phyloP scores from a whole-genome alignment of 805 yeast species.

The Blastobotrys attinorum region DNA sequence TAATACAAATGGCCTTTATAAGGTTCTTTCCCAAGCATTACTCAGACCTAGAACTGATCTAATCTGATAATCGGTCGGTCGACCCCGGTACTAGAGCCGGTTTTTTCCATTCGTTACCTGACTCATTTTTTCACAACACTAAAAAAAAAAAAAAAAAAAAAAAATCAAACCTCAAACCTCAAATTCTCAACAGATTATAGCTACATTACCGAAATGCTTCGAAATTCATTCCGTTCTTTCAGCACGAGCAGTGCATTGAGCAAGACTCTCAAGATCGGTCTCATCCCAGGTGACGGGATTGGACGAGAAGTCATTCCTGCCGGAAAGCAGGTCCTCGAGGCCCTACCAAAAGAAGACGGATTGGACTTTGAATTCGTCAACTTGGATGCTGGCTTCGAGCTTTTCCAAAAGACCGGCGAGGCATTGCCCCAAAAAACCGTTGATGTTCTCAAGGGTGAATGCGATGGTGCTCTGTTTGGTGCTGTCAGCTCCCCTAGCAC shows the following conservation, averaged over 20 bases:
- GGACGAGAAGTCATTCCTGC: conserved; percentile 97
- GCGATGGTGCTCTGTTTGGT: conserved; percentile 97
- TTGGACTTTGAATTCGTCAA: conserved; percentile 79
- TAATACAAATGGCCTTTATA: no score
- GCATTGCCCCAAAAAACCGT: conserved; percentile 95
- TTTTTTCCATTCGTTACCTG: no score
- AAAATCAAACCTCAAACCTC: not conserved
- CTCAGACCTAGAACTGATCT: no score
- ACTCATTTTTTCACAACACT: no score
- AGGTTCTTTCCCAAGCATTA: no score
- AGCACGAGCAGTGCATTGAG: not conserved
- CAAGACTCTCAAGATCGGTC: conserved; percentile 20
- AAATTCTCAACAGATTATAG: not conserved
- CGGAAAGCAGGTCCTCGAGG: conserved; percentile 80
- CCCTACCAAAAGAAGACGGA: conserved; percentile 63
- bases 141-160: no score
- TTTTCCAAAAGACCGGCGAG: conserved; percentile 88
- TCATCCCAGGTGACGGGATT: conserved; percentile 98
- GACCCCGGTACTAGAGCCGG: no score
- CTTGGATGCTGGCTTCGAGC: conserved; percentile 90
- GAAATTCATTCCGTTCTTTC: not conserved
- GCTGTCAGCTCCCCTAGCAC: conserved; percentile 91
- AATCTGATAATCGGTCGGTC: no score
- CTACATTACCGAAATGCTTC: not conserved
- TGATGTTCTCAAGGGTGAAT: conserved; percentile 59